Percentiles rank a stretch among this genome's conserved stretches.
phyloP scores from a whole-genome alignment of 2,329 filamentous ascomycete genomes.

The Lasiodiplodia citricola region DNA sequence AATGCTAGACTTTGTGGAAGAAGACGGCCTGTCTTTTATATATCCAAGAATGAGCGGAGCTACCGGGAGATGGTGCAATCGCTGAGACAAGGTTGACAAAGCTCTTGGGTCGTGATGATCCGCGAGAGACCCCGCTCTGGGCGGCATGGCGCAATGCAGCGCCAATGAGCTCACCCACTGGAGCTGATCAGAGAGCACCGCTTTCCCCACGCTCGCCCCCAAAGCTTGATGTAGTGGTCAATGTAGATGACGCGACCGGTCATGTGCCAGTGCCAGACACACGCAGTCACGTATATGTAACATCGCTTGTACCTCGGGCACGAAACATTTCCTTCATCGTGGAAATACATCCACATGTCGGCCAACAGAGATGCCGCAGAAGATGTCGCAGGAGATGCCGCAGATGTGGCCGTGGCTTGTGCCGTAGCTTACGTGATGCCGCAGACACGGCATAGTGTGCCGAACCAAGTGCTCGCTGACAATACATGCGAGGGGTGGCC shows the following conservation, averaged over 20 bases:
- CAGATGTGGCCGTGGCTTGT: background rate
- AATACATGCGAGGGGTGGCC: background rate
- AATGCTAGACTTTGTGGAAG: too few species aligned
- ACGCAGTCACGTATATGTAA: background rate
- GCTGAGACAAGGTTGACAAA: background rate
- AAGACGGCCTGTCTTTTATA: background rate
- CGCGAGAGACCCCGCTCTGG: slow-evolving; percentile 16
- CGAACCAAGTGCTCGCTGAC: background rate
- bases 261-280: background rate
- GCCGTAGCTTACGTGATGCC: background rate
- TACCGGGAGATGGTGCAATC: slow-evolving; percentile 3
- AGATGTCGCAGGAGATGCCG: background rate
- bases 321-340: background rate
- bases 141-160: slow-evolving; percentile 14
- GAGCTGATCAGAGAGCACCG: background rate
- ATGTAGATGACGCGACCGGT: background rate
- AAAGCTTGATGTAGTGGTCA: background rate
- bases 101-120: background rate
- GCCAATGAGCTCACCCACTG: background rate
- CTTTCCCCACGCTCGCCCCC: background rate
- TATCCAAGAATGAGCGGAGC: background rate
- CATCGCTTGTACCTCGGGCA: background rate
- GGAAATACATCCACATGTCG: background rate
- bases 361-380: background rate
- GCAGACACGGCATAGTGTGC: background rate